These are phyloP conservation scores for Byssoonygena ceratinophila DNA, from an alignment of 2,329 filamentous ascomycete species.

Conservation along the genomic window DNA sequence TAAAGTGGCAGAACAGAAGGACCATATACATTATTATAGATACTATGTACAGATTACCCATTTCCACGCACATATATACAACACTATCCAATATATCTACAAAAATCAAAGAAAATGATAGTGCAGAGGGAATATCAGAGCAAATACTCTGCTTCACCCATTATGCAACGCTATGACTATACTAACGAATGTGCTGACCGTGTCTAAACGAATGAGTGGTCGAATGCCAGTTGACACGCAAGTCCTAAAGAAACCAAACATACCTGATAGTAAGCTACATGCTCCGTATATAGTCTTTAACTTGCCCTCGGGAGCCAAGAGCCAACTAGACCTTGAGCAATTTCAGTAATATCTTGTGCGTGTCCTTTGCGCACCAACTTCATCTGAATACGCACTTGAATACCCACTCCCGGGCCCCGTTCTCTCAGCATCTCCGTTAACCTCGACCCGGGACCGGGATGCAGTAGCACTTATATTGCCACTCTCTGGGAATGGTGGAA, in stretches of 20 bases:
- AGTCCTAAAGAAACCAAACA: no score
- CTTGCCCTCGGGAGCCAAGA: no score
- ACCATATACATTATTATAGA: no score
- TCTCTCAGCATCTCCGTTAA: not conserved
- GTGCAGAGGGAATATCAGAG: not conserved
- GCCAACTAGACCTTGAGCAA: no score
- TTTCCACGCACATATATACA: not conserved
- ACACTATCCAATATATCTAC: not conserved
- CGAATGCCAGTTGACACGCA: no score
- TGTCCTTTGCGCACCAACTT: not conserved
- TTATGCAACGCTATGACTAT: no score
- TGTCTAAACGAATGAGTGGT: no score
- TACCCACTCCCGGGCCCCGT: slow-evolving; percentile 2
- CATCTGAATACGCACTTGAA: slow-evolving; percentile 13
- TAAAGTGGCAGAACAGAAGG: no score
- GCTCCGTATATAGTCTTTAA: no score
- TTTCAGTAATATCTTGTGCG: not conserved
- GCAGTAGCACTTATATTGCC: not conserved
- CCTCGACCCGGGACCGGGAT: not conserved
- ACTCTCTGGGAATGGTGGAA: slow-evolving; percentile 9
- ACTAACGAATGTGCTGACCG: not conserved
- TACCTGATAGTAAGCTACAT: not conserved
- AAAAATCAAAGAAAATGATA: not conserved
- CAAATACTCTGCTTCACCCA: no score
- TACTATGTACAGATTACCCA: no score